Percentiles rank a stretch among this genome's conserved stretches.
phyloP scores from a whole-genome alignment of 148 eudicot genomes.

The Pouteria glomerata region DNA sequence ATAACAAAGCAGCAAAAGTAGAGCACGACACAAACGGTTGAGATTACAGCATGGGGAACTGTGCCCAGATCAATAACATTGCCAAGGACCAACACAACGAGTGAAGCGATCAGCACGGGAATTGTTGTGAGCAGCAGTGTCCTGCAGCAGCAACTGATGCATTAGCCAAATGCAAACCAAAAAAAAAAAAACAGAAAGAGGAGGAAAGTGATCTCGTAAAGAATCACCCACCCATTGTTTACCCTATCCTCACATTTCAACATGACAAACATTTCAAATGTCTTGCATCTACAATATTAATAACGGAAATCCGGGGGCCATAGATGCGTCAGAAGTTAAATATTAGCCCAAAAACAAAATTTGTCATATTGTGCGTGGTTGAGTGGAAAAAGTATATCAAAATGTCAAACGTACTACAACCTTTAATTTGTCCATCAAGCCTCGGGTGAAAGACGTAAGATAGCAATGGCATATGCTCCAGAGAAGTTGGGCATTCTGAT shows the following conservation, averaged over 20 bases:
- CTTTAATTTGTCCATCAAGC: background rate
- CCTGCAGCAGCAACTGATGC: too few relatives aligned
- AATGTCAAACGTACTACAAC: background rate
- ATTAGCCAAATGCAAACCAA: too few relatives aligned
- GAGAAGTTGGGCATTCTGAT: too few relatives aligned
- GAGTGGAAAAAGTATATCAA: background rate
- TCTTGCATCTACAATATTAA: background rate
- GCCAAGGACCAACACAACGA: constrained; percentile 46
- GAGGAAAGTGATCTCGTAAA: too few relatives aligned
- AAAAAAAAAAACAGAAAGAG: background rate
- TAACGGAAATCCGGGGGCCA: background rate
- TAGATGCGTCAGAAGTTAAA: background rate
- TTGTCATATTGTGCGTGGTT: background rate
- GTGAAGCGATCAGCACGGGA: constrained; percentile 57
- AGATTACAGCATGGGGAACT: constrained; percentile 53
- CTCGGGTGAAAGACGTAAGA: too few relatives aligned
- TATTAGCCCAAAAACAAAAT: background rate
- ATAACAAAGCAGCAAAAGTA: constrained; percentile 81
- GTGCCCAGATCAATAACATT: constrained; percentile 37
- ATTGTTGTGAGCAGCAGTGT: constrained; percentile 61
- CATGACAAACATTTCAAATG: too few relatives aligned
- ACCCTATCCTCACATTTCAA: too few relatives aligned
- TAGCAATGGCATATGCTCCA: too few relatives aligned
- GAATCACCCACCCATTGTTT: background rate
- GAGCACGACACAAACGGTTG: constrained; percentile 64